These are phyloP conservation scores for Rubia peregrina DNA, from an alignment of 305 asterid species.

Conservation along the genomic window DNA sequence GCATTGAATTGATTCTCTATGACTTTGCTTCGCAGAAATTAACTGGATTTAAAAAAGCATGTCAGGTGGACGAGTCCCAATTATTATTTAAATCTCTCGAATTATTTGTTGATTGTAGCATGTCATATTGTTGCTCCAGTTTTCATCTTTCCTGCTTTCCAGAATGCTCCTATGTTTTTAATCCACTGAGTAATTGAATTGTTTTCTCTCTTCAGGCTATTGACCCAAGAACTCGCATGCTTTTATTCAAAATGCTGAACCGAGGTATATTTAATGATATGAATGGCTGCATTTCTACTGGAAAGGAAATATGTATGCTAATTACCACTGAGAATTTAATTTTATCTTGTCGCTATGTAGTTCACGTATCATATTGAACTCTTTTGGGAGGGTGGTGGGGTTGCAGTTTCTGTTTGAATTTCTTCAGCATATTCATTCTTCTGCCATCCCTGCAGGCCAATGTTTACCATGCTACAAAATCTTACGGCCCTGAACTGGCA, in stretches of 20 bases:
- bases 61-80: neutral
- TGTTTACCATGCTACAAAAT: conserved; percentile 89
- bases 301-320: conserved; percentile 68
- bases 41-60: neutral
- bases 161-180: neutral
- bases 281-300: conserved; percentile 98
- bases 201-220: conserved; percentile 48
- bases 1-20: conserved; percentile 4
- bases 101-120: neutral
- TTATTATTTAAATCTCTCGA: neutral
- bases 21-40: neutral
- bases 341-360: neutral
- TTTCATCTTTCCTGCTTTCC: neutral
- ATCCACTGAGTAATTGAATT: neutral
- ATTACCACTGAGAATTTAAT: neutral
- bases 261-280: conserved; percentile 74
- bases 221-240: conserved; percentile 99
- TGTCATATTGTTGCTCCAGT: neutral
- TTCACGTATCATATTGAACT: neutral
- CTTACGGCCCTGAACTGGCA: conserved; percentile 82
- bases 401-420: conserved; percentile 8
- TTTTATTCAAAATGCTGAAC: conserved; percentile 85
- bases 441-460: conserved; percentile 58
- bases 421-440: conserved; percentile 4
- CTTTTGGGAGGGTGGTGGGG: neutral